Evolutionary conservation across 768 basidiomycete genomes (phyloP).

Genomic region (Podaxis sp.): DNA sequence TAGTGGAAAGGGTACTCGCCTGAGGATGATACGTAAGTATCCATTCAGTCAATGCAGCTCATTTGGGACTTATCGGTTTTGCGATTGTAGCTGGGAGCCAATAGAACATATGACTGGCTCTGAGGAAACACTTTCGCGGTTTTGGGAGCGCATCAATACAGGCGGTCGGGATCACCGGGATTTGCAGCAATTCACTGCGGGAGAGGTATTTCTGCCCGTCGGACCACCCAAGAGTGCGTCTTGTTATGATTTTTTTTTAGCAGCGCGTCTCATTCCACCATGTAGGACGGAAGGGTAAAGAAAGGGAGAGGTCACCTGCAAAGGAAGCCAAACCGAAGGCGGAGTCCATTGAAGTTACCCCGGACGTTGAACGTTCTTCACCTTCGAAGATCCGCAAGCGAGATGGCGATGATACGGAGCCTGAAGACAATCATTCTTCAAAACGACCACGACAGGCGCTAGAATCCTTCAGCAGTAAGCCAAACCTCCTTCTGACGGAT

Average conservation of each 20-base stretch:
- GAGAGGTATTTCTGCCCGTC: slow-evolving; percentile 52
- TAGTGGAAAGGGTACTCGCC: slow-evolving; percentile 63
- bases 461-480: slow-evolving; percentile 8
- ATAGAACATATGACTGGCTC: slow-evolving; percentile 56
- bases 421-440: background rate
- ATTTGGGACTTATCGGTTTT: background rate
- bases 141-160: slow-evolving; percentile 51
- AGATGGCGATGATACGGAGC: background rate
- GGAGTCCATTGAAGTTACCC: background rate
- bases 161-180: slow-evolving; percentile 50
- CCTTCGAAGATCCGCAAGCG: slow-evolving; percentile 1
- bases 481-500: slow-evolving; percentile 10
- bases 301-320: slow-evolving; percentile 5
- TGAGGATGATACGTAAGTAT: slow-evolving; percentile 58
- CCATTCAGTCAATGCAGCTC: background rate
- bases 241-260: background rate
- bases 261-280: background rate
- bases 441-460: slow-evolving; percentile 8
- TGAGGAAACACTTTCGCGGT: slow-evolving; percentile 50
- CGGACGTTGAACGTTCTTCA: background rate
- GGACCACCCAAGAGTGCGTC: slow-evolving; percentile 58
- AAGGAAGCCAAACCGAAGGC: background rate
- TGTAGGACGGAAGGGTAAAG: slow-evolving; percentile 9
- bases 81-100: slow-evolving; percentile 62
- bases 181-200: slow-evolving; percentile 47